A percentile compares a stretch with the other conserved stretches of the same genome.
phyloP scores from a whole-genome alignment of 148 eudicot genomes.

The Vaccinium myrtillus region DNA sequence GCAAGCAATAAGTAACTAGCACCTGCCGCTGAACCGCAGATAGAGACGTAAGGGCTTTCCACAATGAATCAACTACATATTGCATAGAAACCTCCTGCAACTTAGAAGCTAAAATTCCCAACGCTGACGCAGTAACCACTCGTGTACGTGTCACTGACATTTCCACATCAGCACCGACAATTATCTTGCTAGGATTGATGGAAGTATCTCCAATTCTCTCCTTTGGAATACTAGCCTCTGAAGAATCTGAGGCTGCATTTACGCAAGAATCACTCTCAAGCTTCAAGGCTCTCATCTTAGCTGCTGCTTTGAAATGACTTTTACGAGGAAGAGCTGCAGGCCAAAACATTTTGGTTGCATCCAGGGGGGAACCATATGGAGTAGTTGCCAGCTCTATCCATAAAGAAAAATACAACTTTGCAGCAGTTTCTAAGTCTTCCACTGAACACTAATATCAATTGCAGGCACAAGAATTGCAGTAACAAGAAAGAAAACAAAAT shows the following conservation, averaged over 20 bases:
- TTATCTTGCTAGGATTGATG: constrained; percentile 50
- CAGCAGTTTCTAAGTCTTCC: constrained; percentile 70
- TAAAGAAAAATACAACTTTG: constrained; percentile 58
- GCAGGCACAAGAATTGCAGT: constrained; percentile 8
- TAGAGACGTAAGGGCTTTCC: constrained; percentile 71
- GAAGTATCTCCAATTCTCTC: constrained; percentile 61
- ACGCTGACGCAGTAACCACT: constrained; percentile 78
- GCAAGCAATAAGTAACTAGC: background rate
- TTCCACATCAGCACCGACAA: constrained; percentile 90
- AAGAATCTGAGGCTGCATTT: constrained; percentile 33
- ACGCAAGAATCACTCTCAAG: constrained; percentile 46
- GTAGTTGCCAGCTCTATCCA: constrained; percentile 90
- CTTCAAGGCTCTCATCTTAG: constrained; percentile 83
- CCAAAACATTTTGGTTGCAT: constrained; percentile 91
- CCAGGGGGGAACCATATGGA: constrained; percentile 87
- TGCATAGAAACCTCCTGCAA: constrained; percentile 53
- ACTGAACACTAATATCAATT: constrained; percentile 51
- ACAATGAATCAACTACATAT: constrained; percentile 65
- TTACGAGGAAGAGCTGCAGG: constrained; percentile 85
- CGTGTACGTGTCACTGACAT: constrained; percentile 87
- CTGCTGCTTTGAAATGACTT: constrained; percentile 75
- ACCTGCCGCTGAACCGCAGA: constrained; percentile 99
- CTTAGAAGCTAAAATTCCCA: constrained; percentile 85
- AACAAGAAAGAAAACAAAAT: constrained; percentile 7
- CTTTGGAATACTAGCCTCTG: constrained; percentile 37